Evolutionary conservation across 805 yeast genomes (phyloP).

Genomic region (Metschnikowia bowlesiae): DNA sequence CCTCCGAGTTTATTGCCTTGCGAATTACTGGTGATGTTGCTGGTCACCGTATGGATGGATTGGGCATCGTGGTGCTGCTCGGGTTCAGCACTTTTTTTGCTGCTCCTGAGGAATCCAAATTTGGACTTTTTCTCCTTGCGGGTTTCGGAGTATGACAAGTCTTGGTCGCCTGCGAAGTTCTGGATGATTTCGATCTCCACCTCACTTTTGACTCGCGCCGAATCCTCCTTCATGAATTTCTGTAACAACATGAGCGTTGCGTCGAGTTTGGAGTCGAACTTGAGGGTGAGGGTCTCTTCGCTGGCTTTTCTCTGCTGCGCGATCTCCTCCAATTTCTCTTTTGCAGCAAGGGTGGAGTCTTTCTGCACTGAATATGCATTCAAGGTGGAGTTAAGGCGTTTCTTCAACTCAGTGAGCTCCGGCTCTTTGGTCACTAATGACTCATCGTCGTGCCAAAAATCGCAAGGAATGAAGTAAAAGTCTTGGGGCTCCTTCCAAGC

Average conservation of each 20-base stretch:
- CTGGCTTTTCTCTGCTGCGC: slow-evolving; percentile 30
- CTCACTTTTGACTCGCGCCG: slow-evolving; percentile 66
- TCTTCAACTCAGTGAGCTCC: slow-evolving; percentile 54
- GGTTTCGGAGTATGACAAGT: slow-evolving; percentile 54
- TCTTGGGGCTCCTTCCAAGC: slow-evolving; percentile 85
- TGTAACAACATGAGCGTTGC: slow-evolving; percentile 52
- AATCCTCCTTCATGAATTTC: slow-evolving; percentile 68
- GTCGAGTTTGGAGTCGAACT: slow-evolving; percentile 51
- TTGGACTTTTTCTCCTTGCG: slow-evolving; percentile 51
- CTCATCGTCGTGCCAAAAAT: slow-evolving; percentile 97
- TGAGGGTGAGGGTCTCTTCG: slow-evolving; percentile 38
- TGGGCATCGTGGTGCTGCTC: slow-evolving; percentile 21
- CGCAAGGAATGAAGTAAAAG: slow-evolving; percentile 78
- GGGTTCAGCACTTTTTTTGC: slow-evolving; percentile 12
- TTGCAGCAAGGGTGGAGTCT: slow-evolving; percentile 43
- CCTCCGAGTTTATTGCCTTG: slow-evolving; percentile 21
- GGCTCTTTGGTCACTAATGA: slow-evolving; percentile 54
- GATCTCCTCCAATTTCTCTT: slow-evolving; percentile 47
- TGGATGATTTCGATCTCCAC: slow-evolving; percentile 90
- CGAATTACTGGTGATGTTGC: slow-evolving; percentile 27
- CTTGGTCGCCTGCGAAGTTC: slow-evolving; percentile 73
- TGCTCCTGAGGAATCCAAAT: slow-evolving; percentile 49
- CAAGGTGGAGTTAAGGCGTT: slow-evolving; percentile 41
- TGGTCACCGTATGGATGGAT: slow-evolving; percentile 33
- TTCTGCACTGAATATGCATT: slow-evolving; percentile 37